Evolutionary conservation across 257 asterid genomes (phyloP).

Genomic region (Penstemon eatonii): DNA sequence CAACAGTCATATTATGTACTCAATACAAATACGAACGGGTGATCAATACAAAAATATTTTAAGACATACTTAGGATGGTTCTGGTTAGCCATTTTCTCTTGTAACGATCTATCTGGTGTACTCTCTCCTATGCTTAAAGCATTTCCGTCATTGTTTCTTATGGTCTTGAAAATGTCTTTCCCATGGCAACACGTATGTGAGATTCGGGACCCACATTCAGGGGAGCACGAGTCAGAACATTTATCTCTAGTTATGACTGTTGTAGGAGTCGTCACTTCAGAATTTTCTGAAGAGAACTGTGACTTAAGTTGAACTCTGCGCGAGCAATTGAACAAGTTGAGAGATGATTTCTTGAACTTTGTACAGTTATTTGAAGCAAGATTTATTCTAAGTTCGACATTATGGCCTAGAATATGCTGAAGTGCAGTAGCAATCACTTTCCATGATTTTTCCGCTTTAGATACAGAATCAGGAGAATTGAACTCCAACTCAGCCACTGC

Average conservation of each 20-base stretch:
- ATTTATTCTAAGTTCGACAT: constrained; percentile 72
- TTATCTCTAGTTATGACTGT: constrained; percentile 45
- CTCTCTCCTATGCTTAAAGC: constrained; percentile 46
- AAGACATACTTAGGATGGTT: constrained; percentile 36
- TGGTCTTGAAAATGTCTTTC: constrained; percentile 45
- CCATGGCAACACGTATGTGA: constrained; percentile 54
- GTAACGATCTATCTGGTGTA: constrained; percentile 31
- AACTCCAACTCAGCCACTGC: constrained; percentile 82
- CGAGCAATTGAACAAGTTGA: constrained; percentile 67
- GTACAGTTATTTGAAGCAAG: constrained; percentile 32
- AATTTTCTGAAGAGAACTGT: constrained; percentile 42
- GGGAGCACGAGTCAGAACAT: constrained; percentile 50
- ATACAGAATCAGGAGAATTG: constrained; percentile 53
- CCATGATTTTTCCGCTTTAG: constrained; percentile 86
- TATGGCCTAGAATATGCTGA: constrained; percentile 65
- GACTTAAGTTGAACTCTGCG: constrained; percentile 50
- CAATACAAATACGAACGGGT: not conserved
- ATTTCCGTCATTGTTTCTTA: constrained; percentile 62
- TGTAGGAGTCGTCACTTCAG: constrained; percentile 41
- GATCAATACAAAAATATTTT: constrained; percentile 20
- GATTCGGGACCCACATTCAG: constrained; percentile 57
- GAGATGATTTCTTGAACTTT: constrained; percentile 43
- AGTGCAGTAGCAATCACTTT: constrained; percentile 77
- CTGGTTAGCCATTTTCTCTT: constrained; percentile 18
- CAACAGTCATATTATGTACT: not conserved